Conservation (phyloP, 73 alveolate genomes). For the Effrenium voratum region DNA sequence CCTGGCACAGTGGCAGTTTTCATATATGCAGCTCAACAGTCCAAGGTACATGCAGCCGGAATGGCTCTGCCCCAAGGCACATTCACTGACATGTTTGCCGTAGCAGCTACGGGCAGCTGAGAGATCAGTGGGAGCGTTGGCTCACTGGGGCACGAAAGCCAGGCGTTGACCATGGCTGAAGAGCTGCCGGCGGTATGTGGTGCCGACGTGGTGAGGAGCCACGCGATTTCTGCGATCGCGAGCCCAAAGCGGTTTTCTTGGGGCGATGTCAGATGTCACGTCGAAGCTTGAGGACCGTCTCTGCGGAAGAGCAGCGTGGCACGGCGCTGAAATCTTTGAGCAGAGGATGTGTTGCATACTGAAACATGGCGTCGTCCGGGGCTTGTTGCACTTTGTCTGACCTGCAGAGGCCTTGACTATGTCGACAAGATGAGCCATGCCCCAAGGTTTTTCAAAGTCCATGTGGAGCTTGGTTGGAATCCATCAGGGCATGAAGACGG, state of each 20-base stretch:
- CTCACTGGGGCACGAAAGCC: neutral
- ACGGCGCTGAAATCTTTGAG: neutral
- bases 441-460: neutral
- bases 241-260: neutral
- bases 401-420: constrained; percentile 5
- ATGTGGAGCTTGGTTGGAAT: neutral
- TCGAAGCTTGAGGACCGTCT: constrained; percentile 10
- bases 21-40: too few relatives aligned
- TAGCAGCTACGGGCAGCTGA: neutral
- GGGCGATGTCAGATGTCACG: neutral
- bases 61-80: constrained; percentile 80
- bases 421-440: constrained; percentile 46
- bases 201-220: constrained; percentile 23
- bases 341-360: neutral
- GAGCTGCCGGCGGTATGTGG: constrained; percentile 71
- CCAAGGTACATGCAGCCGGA: constrained; percentile 72
- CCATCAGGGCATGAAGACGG: too few relatives aligned
- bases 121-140: neutral
- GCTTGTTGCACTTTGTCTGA: neutral
- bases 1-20: neutral
- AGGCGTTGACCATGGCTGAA: constrained; percentile 82
- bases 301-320: constrained; percentile 64
- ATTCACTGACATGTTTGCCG: neutral
- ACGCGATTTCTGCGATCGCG: neutral
- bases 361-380: neutral